These are phyloP conservation scores for Paramyrothecium sp. DNA, from an alignment of 2,329 filamentous ascomycete species.

Conservation along the genomic window DNA sequence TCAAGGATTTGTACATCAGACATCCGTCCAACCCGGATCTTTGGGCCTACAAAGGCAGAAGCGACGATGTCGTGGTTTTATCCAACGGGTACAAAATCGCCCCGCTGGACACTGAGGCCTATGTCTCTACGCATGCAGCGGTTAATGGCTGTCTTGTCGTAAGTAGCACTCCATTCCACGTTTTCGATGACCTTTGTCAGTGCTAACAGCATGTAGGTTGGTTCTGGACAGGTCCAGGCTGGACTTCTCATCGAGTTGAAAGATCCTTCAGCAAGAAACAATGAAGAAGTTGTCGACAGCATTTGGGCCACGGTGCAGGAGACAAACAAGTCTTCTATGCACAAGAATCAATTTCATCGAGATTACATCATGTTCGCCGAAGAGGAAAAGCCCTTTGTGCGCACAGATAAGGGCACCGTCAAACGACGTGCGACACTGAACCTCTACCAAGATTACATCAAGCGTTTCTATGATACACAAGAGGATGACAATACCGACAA, in stretches of 20 bases:
- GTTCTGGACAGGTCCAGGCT: constrained; percentile 22
- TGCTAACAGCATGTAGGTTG: constrained; percentile 9
- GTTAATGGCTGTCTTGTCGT: constrained; percentile 21
- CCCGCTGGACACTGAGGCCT: constrained; percentile 25
- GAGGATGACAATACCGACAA: constrained; percentile 8
- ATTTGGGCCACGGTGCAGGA: constrained; percentile 43
- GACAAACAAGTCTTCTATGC: constrained; percentile 37
- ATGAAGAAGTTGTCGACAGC: constrained; percentile 31
- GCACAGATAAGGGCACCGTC: constrained; percentile 44
- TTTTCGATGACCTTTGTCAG: too few species aligned
- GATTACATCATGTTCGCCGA: constrained; percentile 39
- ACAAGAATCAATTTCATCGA: constrained; percentile 39
- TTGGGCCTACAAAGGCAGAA: constrained; percentile 27
- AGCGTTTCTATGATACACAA: constrained; percentile 37
- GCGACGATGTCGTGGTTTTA: constrained; percentile 26
- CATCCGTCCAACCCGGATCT: constrained; percentile 24
- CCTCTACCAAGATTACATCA: constrained; percentile 44
- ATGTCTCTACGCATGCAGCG: constrained; percentile 20
- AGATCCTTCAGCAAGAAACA: constrained; percentile 12
- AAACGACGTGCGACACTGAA: constrained; percentile 36
- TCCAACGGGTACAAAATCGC: constrained; percentile 30
- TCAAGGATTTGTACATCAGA: constrained; percentile 26
- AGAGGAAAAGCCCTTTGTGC: constrained; percentile 39
- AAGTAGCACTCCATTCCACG: too few species aligned
- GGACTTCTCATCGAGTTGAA: constrained; percentile 25